Evolutionary conservation across 768 basidiomycete genomes (phyloP).

Genomic region (Russula brevipes): DNA sequence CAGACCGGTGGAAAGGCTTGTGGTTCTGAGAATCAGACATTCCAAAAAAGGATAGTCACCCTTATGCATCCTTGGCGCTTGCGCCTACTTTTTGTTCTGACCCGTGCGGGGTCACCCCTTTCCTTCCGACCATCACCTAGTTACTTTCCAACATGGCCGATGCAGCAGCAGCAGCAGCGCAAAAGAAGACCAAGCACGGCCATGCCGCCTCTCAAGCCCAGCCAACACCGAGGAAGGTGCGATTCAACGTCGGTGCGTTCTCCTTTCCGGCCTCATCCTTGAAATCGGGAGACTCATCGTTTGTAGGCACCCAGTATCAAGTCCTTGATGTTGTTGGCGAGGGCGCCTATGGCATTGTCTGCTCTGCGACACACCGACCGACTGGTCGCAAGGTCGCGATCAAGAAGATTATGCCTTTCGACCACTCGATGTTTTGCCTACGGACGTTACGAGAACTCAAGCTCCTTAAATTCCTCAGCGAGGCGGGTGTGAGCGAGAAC

Average conservation of each 20-base stretch:
- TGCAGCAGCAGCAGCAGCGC: conserved; percentile 26
- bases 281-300: neutral
- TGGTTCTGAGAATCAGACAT: neutral
- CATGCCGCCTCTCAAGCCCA: conserved; percentile 43
- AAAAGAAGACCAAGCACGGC: conserved; percentile 41
- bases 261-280: neutral
- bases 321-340: conserved; percentile 86
- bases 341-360: conserved; percentile 92
- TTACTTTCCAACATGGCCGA: conserved; percentile 22
- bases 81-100: conserved; percentile 14
- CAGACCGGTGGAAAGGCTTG: neutral
- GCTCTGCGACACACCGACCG: conserved; percentile 74
- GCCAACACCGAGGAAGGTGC: conserved; percentile 71
- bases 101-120: conserved; percentile 9
- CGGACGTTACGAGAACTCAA: conserved; percentile 56
- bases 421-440: conserved; percentile 90
- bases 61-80: conserved; percentile 7
- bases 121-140: conserved; percentile 19
- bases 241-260: conserved; percentile 74
- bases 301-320: conserved; percentile 48
- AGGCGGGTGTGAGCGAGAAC: conserved; percentile 86
- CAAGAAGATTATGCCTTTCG: conserved; percentile 93
- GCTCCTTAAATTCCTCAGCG: conserved; percentile 71
- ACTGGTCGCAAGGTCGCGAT: conserved; percentile 87
- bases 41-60: conserved; percentile 9